Evolutionary conservation across 768 basidiomycete species (phyloP), one percentile per base, ranked within the genome.

Genomic region (Tricholoma bakamatsutake): DNA sequence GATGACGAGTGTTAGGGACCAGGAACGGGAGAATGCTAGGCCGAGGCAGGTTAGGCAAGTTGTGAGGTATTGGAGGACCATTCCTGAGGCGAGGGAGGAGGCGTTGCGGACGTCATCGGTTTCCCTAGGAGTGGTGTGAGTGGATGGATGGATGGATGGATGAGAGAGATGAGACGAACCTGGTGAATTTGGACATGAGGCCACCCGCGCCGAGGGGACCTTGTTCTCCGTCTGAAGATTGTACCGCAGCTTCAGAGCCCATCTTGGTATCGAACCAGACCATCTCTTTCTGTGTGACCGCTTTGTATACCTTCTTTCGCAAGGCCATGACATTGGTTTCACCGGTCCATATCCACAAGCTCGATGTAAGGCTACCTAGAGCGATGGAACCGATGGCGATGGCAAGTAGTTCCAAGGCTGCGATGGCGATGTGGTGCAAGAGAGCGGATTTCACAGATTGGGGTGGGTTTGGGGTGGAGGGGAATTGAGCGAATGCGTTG

Each of bases 21-120:
- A 92, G 3, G 92, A 90, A 59, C 86, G 84, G 52, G 73, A 61
- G 68, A 99, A 88, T 15, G 90, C 92, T 61, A 99, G 85, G 50
- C 84, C 67, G 60, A 98, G 83, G 64, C 87, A 87, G 30, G 90
- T 81, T 50, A 94, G 50, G 60, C 83, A 82, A 1, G 93, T 94
- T 2, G 85, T 86, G 52, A 92, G 69, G 71, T 93, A 84, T 69
- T 95, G 92, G 43, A 98, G 64, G 56, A 90, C 67, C 60, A 83
- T 80, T 24, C 93, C 94, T 24, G 87, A 76, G 12, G 87, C 87
- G 37, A 92, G 79, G 2, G 93, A 90, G 12, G 87, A 83, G 1
- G 92, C 95, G 57, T 84, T 76, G 40, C 96, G 85, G 43, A 97
- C 88, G 59, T 97, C 91, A 70, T 98, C 93, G 6, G 95, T 97